Evolutionary conservation across 441 rosid genomes (phyloP).

Genomic region (Erysimum pusillum): DNA sequence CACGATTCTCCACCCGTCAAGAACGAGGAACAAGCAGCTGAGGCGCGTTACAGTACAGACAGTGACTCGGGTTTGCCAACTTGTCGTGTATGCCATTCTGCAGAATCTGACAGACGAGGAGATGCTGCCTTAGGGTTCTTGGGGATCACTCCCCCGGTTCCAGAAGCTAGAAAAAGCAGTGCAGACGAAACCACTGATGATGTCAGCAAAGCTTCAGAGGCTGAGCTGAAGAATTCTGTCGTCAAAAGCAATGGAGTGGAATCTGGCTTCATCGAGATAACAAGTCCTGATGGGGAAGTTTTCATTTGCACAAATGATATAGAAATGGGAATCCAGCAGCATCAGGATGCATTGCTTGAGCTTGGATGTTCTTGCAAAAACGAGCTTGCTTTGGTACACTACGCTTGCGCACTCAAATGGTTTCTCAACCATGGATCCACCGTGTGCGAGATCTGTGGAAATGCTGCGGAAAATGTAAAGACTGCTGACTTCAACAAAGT

Average conservation of each 20-base stretch:
- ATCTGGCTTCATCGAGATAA: constrained; percentile 62
- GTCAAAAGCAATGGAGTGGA: constrained; percentile 51
- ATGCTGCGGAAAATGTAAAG: constrained; percentile 67
- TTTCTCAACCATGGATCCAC: constrained; percentile 94
- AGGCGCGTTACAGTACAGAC: constrained; percentile 64
- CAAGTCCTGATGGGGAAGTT: constrained; percentile 88
- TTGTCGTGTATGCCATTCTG: constrained; percentile 96
- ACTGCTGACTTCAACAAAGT: constrained; percentile 69
- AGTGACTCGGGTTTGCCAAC: constrained; percentile 72
- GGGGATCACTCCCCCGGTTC: constrained; percentile 67
- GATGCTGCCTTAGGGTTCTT: constrained; percentile 81
- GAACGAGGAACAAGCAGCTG: constrained; percentile 49
- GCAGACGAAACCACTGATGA: constrained; percentile 42
- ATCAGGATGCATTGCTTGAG: constrained; percentile 64
- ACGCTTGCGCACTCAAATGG: constrained; percentile 97
- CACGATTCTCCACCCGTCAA: constrained; percentile 54
- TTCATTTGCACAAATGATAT: constrained; percentile 66
- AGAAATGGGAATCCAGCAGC: constrained; percentile 73
- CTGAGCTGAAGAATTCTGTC: constrained; percentile 47
- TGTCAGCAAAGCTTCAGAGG: constrained; percentile 33
- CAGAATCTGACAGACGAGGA: constrained; percentile 88
- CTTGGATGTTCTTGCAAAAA: constrained; percentile 94
- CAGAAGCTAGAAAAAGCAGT: constrained; percentile 52
- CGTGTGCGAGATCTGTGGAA: constrained; percentile 87
- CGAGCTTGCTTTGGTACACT: constrained; percentile 90